Conservation (phyloP, 352 stramenopile genomes). For the Phytophthora megakarya region DNA sequence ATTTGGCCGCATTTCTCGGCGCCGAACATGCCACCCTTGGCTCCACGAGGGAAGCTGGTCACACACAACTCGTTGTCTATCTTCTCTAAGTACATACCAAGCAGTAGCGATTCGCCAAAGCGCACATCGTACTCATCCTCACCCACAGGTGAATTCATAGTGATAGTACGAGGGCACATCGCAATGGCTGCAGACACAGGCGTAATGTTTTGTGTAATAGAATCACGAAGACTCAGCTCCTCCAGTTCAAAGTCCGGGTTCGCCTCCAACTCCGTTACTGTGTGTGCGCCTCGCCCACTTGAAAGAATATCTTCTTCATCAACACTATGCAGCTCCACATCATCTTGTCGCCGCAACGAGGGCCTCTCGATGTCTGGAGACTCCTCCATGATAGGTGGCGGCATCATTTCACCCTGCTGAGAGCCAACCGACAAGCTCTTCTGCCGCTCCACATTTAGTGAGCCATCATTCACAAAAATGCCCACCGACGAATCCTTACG, state of each 20-base stretch:
- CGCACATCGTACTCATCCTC: slow-evolving; percentile 80
- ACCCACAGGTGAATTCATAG: slow-evolving; percentile 62
- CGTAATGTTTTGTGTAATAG: slow-evolving; percentile 74
- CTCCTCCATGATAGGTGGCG: slow-evolving; percentile 63
- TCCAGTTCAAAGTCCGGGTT: slow-evolving; percentile 61
- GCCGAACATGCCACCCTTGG: slow-evolving; percentile 70
- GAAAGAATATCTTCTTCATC: slow-evolving; percentile 37
- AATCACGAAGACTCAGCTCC: slow-evolving; percentile 51
- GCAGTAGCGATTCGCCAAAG: slow-evolving; percentile 71
- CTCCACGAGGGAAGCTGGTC: slow-evolving; percentile 72
- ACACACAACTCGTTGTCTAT: slow-evolving; percentile 76
- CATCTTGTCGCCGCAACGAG: slow-evolving; percentile 39
- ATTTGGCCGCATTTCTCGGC: slow-evolving; percentile 81
- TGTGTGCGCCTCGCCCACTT: slow-evolving; percentile 14
- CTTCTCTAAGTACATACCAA: slow-evolving; percentile 85
- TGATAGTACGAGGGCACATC: slow-evolving; percentile 76
- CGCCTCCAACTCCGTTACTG: slow-evolving; percentile 52
- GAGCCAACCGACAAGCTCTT: slow-evolving; percentile 73
- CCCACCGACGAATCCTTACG: slow-evolving; percentile 85
- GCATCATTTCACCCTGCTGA: slow-evolving; percentile 51
- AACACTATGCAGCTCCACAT: slow-evolving; percentile 38
- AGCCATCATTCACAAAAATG: slow-evolving; percentile 46
- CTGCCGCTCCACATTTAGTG: slow-evolving; percentile 34
- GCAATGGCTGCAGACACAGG: slow-evolving; percentile 79
- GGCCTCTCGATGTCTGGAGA: slow-evolving; percentile 43